Evolutionary conservation across 306 rosid genomes (phyloP), one percentile per base, ranked within the genome.

Genomic region (Corylus avellana): DNA sequence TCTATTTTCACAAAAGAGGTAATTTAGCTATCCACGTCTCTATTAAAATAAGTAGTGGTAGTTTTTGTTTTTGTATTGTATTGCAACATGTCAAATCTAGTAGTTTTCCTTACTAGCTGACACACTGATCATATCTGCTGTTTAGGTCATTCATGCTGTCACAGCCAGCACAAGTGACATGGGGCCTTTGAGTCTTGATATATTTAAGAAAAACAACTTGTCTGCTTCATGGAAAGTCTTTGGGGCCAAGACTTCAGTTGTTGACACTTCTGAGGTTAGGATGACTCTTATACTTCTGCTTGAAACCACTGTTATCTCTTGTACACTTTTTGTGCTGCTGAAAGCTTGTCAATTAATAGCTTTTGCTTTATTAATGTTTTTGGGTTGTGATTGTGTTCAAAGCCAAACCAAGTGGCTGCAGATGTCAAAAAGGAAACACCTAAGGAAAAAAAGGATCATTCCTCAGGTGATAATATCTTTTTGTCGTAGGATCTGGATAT

Each of bases 151-250:
- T 80, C 94, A 96, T 86, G 88, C 90, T 82, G 87, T 96, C 77
- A 81, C 84, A 27, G 87, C 94, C 75, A 85, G 91, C 83, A 90
- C 94, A 73, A 84, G 87, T 87, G 96, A 91, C 80, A 79, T 83
- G 91, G 98, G 98, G 76, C 93, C 96, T 84, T 75, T 87, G 82
- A 91, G 92, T 85, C 96, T 93, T 79, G 98, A 91, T 78, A 80
- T 79, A 81, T 88, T 96, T 78, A 87, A 90, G 57, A 91, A 93
- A 87, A 90, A 82, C 55, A 93, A 88, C 75, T 79, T 91, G 81
- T 91, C 96, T 20, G 96, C 91, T 74, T 93, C 96, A 16, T 96
- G 96, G 98, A 86, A 83, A 79, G 78, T 84, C 62, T 86, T 37
- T 84, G 91, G 88, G 67, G 85, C 42, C 70, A 91, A 83, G 74